Base-by-base conservation (phyloP, 1,284 basidiomycete species). In the Trichosporon sp. region DNA sequence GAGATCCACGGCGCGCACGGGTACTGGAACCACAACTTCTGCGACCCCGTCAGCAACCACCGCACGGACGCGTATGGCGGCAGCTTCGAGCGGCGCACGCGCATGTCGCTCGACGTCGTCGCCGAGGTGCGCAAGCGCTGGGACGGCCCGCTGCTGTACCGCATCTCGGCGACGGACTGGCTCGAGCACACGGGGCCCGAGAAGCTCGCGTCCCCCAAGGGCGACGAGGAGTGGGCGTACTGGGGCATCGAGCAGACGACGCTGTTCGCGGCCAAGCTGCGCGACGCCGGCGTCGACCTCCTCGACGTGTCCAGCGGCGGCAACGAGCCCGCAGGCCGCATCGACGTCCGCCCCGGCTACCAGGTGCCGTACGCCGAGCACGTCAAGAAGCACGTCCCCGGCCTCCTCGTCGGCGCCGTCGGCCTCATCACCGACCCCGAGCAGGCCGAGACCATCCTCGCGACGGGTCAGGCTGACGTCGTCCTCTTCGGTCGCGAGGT, bases 141-240 rank as follows among this genome's bases (percentile, higher is more conserved):
- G 89, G 75, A 87, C 67, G 88, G 88, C 70, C 91, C 91, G 1
- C 84, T 95, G 6, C 91, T 92, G 80, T 87, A 90, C 65, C 86
- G 91, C 65, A 85, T 93, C 69, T 89, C 88, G 73, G 91, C 90
- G 9, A 87, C 86, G 3, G 91, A 94, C 74, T 93, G 90, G 90
- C 88, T 88, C n/a, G 88, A 89, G 69, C 87, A 73, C 6, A 68
- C 67, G 23, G 78, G 88, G 0, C 74, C 77, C 18, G 82, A 82
- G 71, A 77, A 74, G 69, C 64, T 73, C 42, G 70, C 70, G 13
- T 87, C 88, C 1, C 90, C 91, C 76, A 85, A 86, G 74, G 85
- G 85, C 67, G 84, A 85, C 27, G 82, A 87, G 27, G 81, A 80
- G 64, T 83, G 72, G 67, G 70, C 71, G 12, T 83, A 78, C 78